phyloP scores from a whole-genome alignment of 106 monocot species.

The Allium fistulosum region DNA sequence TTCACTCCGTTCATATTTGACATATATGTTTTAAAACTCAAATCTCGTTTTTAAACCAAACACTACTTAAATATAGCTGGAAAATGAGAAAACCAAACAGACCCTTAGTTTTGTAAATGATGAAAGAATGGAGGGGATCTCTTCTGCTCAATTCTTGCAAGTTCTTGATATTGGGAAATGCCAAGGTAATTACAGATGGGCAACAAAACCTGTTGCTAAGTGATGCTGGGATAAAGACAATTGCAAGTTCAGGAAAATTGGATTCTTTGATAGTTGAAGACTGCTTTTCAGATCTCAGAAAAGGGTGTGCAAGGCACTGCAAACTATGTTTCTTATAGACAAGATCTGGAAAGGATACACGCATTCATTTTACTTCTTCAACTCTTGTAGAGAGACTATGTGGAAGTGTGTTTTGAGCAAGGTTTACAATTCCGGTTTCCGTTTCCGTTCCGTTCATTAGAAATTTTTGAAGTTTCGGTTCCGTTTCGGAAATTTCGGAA shows the following conservation, averaged over 20 bases:
- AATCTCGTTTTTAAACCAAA: too few species aligned
- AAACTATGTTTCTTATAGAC: conserved; percentile 39
- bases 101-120: conserved; percentile 39
- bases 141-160: conserved; percentile 29
- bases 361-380: neutral
- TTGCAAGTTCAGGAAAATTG: conserved; percentile 32
- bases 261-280: conserved; percentile 38
- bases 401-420: too few species aligned
- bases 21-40: too few species aligned
- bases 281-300: conserved; percentile 48
- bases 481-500: too few species aligned
- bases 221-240: conserved; percentile 46
- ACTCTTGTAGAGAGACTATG: too few species aligned
- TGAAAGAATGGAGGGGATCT: conserved; percentile 45
- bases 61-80: too few species aligned
- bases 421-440: too few species aligned
- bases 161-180: conserved; percentile 45
- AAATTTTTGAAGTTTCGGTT: too few species aligned
- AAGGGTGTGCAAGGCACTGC: conserved; percentile 49
- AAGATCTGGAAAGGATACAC: conserved; percentile 46
- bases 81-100: too few species aligned
- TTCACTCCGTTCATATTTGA: too few species aligned
- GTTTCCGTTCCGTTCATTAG: too few species aligned
- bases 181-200: conserved; percentile 40
- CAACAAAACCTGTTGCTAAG: conserved; percentile 34